A percentile compares a stretch with the other conserved stretches of the same genome.
phyloP scores from a whole-genome alignment of 768 basidiomycete species.

The Psilocybe tampanensis region DNA sequence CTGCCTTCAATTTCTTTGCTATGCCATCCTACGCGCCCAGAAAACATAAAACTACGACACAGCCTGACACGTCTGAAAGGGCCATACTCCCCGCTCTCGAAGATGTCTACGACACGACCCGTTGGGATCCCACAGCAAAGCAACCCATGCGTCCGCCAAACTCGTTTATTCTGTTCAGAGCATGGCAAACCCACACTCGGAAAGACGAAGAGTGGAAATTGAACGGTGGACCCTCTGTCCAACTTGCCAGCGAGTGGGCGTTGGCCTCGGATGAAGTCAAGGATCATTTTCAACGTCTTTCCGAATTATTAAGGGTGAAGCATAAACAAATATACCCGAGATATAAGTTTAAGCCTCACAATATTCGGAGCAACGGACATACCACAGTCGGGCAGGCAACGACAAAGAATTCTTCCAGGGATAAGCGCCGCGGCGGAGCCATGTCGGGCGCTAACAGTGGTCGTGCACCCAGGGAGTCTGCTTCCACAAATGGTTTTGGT shows the following conservation, averaged over 20 bases:
- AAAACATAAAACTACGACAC: too few relatives aligned
- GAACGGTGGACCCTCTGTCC: not conserved
- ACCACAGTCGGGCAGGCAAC: too few relatives aligned
- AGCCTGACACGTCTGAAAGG: too few relatives aligned
- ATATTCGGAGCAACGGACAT: not conserved
- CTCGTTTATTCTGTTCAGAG: not conserved
- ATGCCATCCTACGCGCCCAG: too few relatives aligned
- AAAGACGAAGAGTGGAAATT: not conserved
- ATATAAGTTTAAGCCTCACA: not conserved
- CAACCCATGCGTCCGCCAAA: not conserved
- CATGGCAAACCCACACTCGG: not conserved
- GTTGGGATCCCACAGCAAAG: not conserved
- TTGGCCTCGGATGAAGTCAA: not conserved
- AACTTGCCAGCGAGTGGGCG: not conserved
- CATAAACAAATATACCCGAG: not conserved
- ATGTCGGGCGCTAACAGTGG: too few relatives aligned
- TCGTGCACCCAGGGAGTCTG: too few relatives aligned
- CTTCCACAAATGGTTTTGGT: too few relatives aligned
- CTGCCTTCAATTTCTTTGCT: too few relatives aligned
- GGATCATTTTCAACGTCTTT: not conserved
- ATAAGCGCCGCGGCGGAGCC: too few relatives aligned
- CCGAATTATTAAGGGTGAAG: not conserved
- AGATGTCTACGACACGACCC: not conserved
- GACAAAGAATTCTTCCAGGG: too few relatives aligned
- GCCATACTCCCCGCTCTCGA: not conserved